Base-by-base conservation (phyloP, 2,329 filamentous ascomycete species). In the Fusarium sp. region DNA sequence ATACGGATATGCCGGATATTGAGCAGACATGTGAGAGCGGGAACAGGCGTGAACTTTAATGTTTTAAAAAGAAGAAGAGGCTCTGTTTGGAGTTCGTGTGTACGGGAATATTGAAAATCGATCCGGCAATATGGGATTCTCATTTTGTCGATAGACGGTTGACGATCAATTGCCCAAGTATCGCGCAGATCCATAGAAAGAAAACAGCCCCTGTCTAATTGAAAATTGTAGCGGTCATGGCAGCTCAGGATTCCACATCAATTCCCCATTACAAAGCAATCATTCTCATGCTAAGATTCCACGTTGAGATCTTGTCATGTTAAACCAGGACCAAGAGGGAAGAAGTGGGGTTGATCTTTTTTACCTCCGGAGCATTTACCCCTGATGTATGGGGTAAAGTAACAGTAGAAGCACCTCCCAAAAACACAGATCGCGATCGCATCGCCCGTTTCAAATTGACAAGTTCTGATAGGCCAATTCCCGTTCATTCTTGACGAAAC, bases 191-290 rank as follows among this genome's bases (percentile, higher is more conserved):
- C 52, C 40, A 48, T 41, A 45, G 48, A 59, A 51, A 17, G 13
- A n/a, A 62, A 0, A 8, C 26, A 20, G 15, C 30, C 44, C 20
- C 41, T 50, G 37, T 28, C 11, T 26, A 26, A 26, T 44, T 45
- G 17, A 26, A 58, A 30, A 58, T 17, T 57, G 51, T 51, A 66
- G 35, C 43, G 32, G 47, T 68, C 60, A 68, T 68, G n/a, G 39
- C 22, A 55, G 30, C 7, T 41, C 3, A 39, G 43, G 41, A 65
- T 68, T 68, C 60, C 60, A 62, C 50, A 62, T 54, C 44, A 62
- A 19, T 14, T 35, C 19, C 15, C 32, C 8, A 22, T 69, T 48
- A 48, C 55, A 68, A 68, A 68, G 3, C 13, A 4, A 17, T 7
- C 4, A 10, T 30, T 30, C n/a, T 49, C 46, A 46, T 32, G 49